Base-by-base conservation (phyloP, 441 rosid genomes). In the Jatropha multifida region DNA sequence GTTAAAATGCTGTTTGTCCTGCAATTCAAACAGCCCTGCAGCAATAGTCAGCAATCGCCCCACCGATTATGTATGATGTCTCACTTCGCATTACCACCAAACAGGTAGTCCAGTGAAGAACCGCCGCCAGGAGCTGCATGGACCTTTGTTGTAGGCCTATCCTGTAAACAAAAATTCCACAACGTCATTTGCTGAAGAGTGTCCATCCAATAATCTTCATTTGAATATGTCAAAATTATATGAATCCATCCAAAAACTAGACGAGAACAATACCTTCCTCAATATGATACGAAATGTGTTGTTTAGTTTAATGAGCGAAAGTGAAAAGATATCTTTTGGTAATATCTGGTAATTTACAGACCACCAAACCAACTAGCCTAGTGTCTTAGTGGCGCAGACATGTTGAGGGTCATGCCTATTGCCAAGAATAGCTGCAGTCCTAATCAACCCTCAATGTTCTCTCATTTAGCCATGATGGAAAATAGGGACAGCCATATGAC, bases 91-190 rank as follows among this genome's bases (percentile, higher is more conserved):
- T 41, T 26, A 6, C 68, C 67, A 48, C 89, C 83, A 46, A 89
- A 89, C 49, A 85, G 85, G 84, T 83, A 89, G 67, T 82, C 86
- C 74, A 86, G 79, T 81, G 93, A 89, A 75, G 90, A 87, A 38
- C 88, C 87, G 27, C 90, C 86, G 0, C 93, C 87, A 1, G 90
- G 90, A 20, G 90, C 89, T 4, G 88, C 84, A 73, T 89, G 93
- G 56, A 86, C 90, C 78, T 87, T 87, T 40, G 90, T 86, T 40
- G 88, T 82, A 55, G 88, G 90, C 12, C 88, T 83, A 65, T 87
- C 90, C 92, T 85, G 83, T 64, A 68, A 8, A 74, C 13, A 72
- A 44, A 49, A 3, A 32, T 70, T 42, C 61, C 52, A 65, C 23
- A 37, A 3, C 51, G 38, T 37, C 63, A 62, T 23, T 27, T 11